Evolutionary conservation across 257 asterid genomes (phyloP).

Genomic region (Przewalskia tangutica): DNA sequence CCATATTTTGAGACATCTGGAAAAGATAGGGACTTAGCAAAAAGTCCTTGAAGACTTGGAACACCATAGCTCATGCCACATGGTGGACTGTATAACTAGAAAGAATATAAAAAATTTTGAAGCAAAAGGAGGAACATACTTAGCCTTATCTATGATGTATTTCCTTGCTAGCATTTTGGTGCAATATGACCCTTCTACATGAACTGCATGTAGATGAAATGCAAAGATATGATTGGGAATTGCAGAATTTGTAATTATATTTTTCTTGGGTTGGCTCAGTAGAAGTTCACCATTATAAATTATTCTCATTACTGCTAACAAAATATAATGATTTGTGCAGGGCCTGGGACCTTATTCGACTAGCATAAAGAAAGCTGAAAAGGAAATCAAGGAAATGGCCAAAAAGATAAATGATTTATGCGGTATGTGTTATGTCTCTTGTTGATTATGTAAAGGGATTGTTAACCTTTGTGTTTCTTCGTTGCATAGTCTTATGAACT

Average conservation of each 20-base stretch:
- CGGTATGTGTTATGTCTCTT: slow-evolving; percentile 34
- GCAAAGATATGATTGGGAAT: neutral
- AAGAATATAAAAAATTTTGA: too few relatives aligned
- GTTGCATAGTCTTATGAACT: neutral
- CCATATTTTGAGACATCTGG: too few relatives aligned
- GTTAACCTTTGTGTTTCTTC: neutral
- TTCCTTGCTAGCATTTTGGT: neutral
- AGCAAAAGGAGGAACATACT: too few relatives aligned
- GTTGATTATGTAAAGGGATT: neutral
- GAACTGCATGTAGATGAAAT: neutral
- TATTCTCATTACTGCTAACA: neutral
- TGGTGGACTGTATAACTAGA: too few relatives aligned
- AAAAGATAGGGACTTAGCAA: too few relatives aligned
- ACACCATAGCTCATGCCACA: too few relatives aligned
- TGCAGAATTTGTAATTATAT: neutral
- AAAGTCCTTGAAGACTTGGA: too few relatives aligned
- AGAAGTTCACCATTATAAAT: neutral
- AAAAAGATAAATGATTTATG: slow-evolving; percentile 85
- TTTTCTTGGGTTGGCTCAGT: neutral
- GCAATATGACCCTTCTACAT: neutral
- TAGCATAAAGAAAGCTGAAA: slow-evolving; percentile 77
- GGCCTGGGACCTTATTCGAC: slow-evolving; percentile 83
- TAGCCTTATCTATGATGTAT: too few relatives aligned
- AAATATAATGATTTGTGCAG: slow-evolving; percentile 26
- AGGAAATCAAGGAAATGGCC: slow-evolving; percentile 87